Evolutionary conservation across 192 early-diverging fungal species (phyloP), one percentile per base, ranked within the genome.

Genomic region (Backusella sp.): DNA sequence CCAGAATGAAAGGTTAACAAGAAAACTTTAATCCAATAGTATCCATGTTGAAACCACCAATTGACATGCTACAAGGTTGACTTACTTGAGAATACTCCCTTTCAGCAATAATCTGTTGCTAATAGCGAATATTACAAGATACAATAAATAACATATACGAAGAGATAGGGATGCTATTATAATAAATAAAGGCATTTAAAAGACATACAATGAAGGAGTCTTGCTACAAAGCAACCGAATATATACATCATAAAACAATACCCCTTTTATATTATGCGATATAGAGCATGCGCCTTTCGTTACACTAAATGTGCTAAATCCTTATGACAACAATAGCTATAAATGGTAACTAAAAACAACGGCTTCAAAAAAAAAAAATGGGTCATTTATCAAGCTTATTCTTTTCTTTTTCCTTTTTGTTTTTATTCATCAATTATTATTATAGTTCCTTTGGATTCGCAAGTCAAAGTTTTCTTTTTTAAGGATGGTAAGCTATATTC

Each of bases 401-500:
- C 8, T 28, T 28, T 62, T 62, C 56, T 62, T 62, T 32, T 28
- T 62, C 8, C n/a, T 28, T 62, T 26, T 28, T 62, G 21, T 62
- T 62, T 26, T 62, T 62, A 11, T 8, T 62, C 8, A 28, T 62
- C 23, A 28, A 62, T 26, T 56, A 21, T 9, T 28, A 9, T 6
- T 53, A 53, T 21, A 53, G 56, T 62, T 62, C 56, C 56, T 62
- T 62, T 12, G 56, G 23, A 4, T 62, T 62, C 12, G n/a, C 11
- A 62, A 62, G 8, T 62, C 26, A 26, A 28, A 26, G 21, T 62
- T 62, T 28, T 62, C 21, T 62, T 28, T 26, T 62, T 62, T 62
- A 62, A 62, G 56, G 56, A 62, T 62, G 56, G 56, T 62, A 62
- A 62, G 56, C 23, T 62, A 62, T 62, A 62, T 62, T 56, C n/a